Percentiles rank a stretch among this genome's conserved stretches.
phyloP scores from a whole-genome alignment of 345 rosid species.

The Populus ilicifolia region DNA sequence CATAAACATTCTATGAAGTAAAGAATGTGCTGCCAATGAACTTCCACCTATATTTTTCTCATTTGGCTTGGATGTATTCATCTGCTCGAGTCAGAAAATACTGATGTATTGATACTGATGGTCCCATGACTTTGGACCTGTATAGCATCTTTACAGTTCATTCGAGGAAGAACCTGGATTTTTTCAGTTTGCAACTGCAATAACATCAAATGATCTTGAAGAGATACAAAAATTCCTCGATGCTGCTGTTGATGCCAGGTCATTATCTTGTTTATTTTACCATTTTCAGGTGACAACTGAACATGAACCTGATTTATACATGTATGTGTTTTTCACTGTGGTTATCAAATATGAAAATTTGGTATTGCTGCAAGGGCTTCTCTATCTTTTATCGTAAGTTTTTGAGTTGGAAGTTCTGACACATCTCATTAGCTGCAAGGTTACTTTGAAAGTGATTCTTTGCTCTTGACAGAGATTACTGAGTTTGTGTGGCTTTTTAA shows the following conservation, averaged over 20 bases:
- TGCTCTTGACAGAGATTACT: not conserved
- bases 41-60: not conserved
- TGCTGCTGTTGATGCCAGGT: constrained; percentile 85
- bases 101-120: not conserved
- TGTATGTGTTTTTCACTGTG: not conserved
- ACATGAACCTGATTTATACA: not conserved
- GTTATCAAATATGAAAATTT: not conserved
- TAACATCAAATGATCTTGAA: constrained; percentile 80
- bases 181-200: constrained; percentile 84
- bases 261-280: constrained; percentile 21
- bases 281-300: constrained; percentile 7
- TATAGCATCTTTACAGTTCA: constrained; percentile 67
- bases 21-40: not conserved
- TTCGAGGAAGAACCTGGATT: constrained; percentile 77
- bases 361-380: not conserved
- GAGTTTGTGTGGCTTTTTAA: not conserved
- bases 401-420: not conserved
- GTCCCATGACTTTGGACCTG: constrained; percentile 4
- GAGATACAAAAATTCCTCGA: constrained; percentile 92
- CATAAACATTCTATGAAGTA: not conserved
- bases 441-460: not conserved
- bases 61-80: not conserved
- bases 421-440: not conserved
- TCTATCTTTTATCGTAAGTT: not conserved
- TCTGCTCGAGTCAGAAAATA: not conserved